Base-by-base conservation (phyloP, 352 stramenopile genomes). In the Phytophthora cactorum region DNA sequence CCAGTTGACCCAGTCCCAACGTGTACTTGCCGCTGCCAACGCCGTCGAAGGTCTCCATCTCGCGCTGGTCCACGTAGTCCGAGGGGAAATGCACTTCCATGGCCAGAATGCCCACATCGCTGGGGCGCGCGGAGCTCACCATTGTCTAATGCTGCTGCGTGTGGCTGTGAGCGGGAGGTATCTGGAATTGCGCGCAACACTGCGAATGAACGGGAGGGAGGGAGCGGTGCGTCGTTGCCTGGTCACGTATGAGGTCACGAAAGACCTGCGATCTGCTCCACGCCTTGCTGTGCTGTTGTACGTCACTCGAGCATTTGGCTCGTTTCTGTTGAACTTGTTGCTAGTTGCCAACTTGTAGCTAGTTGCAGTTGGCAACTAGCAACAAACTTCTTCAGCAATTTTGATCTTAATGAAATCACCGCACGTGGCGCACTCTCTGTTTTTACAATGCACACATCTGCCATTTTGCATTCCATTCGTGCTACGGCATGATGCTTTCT, bases 31-130 rank as follows among this genome's bases (percentile, higher is more conserved):
- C 84, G 15, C 70, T 77, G 32, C 81, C 38, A 31, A 89, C 84
- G 59, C 93, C 92, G 41, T 98, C 88, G 72, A 97, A 95, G 43
- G 82, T 55, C 75, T 99, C 97, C 44, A 99, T 84, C 62, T 97
- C 92, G n/a, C 79, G 72, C 89, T 99, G 97, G 31, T 77, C 76
- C 28, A 99, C 92, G 74, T 93, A 99, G 9, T 89, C 97, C 31
- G 75, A 86, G 22, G 97, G 97, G 56, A 98, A 98, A 81, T 99
- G 99, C 25, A 98, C 87, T 77, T 99, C 97, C 70, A 98, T 95
- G 53, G 92, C 97, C 17, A 99, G 78, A 73, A 99, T 98, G 54
- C 97, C 97, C 15, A 99, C 95, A 72, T 99, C 66, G 10, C 63
- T 53, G 27, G 86, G 77, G 15, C 79, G 81, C n/a, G 44, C n/a